Evolutionary conservation across 768 basidiomycete genomes (phyloP), one percentile per base, ranked within the genome.

Genomic region (Pleurotus salmoneostramineus): DNA sequence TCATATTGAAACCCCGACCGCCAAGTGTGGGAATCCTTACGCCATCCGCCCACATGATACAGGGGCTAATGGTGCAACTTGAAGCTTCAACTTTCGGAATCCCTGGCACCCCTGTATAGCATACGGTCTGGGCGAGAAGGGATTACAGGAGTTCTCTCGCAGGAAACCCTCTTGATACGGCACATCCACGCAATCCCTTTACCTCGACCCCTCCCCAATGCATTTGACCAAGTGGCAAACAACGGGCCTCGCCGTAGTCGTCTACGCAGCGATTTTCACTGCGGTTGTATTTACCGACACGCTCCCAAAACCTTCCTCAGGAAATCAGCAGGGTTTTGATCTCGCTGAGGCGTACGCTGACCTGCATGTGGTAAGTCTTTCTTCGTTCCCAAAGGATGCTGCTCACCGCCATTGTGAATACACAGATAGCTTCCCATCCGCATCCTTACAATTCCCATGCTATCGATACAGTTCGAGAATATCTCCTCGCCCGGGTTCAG

Each of bases 371-470:
- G 86, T 83, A 68, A 58, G 74, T 61, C 21, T 27, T 27, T 27
- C 21, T 49, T 34, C 56, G 31, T 36, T 51, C 27, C 46, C 37
- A 11, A 44, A 34, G 33, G 27, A 6, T 49, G 58, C 82, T 7
- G 40, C 44, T 50, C 3, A 17, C 35, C 21, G 8, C 10, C 17
- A 27, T 27, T 27, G 21, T 27, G 21, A 27, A 27, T 27, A 8
- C 15, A 12, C 56, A 76, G 86, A 84, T 93, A 59, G 78, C 91
- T 5, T 72, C 78, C 4, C 78, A 78, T 32, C 92, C 91, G 0
- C 91, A 89, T 69, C 84, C 91, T 0, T 91, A 84, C 71, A 85
- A 88, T 64, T 90, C 89, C 1, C 88, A 85, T 70, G 80, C 83
- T 14, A 94, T 93, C 65, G 87, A 89, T 61, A 63, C 76, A 31